Evolutionary conservation across 129 eudicot species (phyloP), one percentile per base, ranked within the genome.

Genomic region (Chrysanthemum seticuspe): DNA sequence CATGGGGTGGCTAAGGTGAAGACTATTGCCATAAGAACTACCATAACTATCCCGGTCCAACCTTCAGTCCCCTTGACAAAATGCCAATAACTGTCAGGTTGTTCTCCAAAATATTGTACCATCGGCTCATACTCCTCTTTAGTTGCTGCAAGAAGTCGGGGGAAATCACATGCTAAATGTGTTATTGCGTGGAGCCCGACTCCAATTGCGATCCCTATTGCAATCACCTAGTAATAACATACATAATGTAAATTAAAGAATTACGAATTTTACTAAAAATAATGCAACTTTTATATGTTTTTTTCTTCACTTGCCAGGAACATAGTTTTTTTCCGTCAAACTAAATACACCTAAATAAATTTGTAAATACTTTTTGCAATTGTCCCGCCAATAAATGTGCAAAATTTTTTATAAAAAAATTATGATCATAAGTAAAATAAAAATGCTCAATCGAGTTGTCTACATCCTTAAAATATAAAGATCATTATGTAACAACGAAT

Each of bases 81-180:
- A 77, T 79, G 44, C 90, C 85, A 82, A 79, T 80, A 87, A 59
- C 68, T 70, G 13, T 40, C 36, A 1, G 87, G 89, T 11, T 71
- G 76, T 3, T 74, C 80, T 45, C 87, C 89, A 29, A 87, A 87
- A 59, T 23, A 81, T 6, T 65, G 77, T 19, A 51, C 61, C 85
- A 85, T 71, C 1, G 84, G 84, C 12, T 69, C 86, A n/a, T 85
- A 87, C 18, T 78, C 76, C 49, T 74, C 85, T 21, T 77, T 73
- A 14, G 85, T 79, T 5, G 87, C 82, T 47, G 81, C 73, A 13
- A 87, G 72, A 25, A 87, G 79, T 55, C 87, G 62, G 0, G 87
- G 87, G 82, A 85, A 87, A 65, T 87, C 87, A 50, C 89, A 87
- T 4, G 87, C 73, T 55, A 87, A 71, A 78, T 87, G 93, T 2